Conservation (phyloP, 495 filamentous ascomycete genomes). For the Thermothielavioides terrestris region DNA sequence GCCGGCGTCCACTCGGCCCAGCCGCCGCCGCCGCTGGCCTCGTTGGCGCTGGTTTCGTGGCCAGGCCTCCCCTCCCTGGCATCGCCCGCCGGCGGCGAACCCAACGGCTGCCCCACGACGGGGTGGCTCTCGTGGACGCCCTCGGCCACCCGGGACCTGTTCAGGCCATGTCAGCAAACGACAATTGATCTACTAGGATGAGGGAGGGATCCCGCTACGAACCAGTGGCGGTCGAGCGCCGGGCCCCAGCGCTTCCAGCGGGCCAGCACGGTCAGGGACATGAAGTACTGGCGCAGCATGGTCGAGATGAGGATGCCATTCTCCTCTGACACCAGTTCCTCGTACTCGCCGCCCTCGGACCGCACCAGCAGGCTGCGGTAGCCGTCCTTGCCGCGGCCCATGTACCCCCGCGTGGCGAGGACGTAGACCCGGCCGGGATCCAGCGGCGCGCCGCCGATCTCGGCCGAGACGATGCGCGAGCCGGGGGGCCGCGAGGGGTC, state of each 20-base stretch:
- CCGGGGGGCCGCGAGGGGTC: constrained; percentile 51
- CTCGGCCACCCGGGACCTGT: constrained; percentile 37
- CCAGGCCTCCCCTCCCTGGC: not conserved
- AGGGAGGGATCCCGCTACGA: too few species aligned
- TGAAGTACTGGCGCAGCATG: constrained; percentile 82
- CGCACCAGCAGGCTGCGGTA: constrained; percentile 62
- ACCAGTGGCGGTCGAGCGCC: constrained; percentile 51
- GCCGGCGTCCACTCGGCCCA: constrained; percentile 37
- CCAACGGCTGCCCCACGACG: constrained; percentile 8
- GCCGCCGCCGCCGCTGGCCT: constrained; percentile 11
- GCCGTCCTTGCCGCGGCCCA: constrained; percentile 78
- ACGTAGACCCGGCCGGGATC: constrained; percentile 53
- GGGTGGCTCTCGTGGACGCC: constrained; percentile 31
- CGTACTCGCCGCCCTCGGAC: constrained; percentile 60
- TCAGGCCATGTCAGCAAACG: not conserved
- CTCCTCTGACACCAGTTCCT: constrained; percentile 74
- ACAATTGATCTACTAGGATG: too few species aligned
- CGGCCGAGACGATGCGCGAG: constrained; percentile 53
- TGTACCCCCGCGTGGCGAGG: constrained; percentile 72
- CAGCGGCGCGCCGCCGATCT: constrained; percentile 50
- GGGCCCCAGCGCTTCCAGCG: constrained; percentile 61
- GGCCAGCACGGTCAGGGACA: constrained; percentile 69
- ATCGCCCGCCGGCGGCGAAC: constrained; percentile 4
- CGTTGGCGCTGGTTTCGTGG: too few species aligned
- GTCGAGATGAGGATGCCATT: constrained; percentile 76